Percentiles rank a stretch among this genome's conserved stretches.
These are phyloP conservation scores for Wickerhamomyces mucosus DNA, from an alignment of 805 yeast genomes.

Conservation along the genomic window DNA sequence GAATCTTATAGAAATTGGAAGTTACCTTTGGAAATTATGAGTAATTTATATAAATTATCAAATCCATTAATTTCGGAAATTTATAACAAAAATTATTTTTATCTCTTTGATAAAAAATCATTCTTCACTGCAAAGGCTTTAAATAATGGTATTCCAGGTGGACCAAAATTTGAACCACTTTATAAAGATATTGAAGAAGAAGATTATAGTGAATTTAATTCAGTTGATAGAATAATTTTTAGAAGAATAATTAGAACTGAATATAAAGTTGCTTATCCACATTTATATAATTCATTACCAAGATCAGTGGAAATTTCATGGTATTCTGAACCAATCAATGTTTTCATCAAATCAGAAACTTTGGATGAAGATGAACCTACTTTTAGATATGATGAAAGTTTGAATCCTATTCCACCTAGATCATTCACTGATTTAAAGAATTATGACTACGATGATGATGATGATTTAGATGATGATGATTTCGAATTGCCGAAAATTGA, in stretches of 20 bases:
- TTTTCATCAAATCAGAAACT: constrained; percentile 31
- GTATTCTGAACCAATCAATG: constrained; percentile 57
- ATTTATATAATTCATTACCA: constrained; percentile 70
- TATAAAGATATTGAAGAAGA: constrained; percentile 56
- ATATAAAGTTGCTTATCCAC: constrained; percentile 80
- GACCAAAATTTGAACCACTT: constrained; percentile 90
- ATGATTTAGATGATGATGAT: constrained; percentile 28
- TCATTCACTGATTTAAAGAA: constrained; percentile 18
- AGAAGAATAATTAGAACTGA: constrained; percentile 73
- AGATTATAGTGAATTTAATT: constrained; percentile 84
- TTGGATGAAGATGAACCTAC: constrained; percentile 37
- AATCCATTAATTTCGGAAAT: constrained; percentile 60
- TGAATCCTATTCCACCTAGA: constrained; percentile 45
- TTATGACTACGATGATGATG: constrained; percentile 17
- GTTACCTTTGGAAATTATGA: constrained; percentile 50
- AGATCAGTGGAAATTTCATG: constrained; percentile 50
- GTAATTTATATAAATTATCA: constrained; percentile 56
- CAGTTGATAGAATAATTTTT: constrained; percentile 79
- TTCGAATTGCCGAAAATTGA: constrained; percentile 33
- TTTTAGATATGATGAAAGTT: constrained; percentile 42
- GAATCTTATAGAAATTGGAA: constrained; percentile 71
- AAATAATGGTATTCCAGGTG: constrained; percentile 84
- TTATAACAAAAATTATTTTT: constrained; percentile 41
- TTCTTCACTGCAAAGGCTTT: constrained; percentile 88
- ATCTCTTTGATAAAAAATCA: constrained; percentile 68